phyloP scores from a whole-genome alignment of 2,329 filamentous ascomycete genomes.

The Teratosphaeria zuluensis region DNA sequence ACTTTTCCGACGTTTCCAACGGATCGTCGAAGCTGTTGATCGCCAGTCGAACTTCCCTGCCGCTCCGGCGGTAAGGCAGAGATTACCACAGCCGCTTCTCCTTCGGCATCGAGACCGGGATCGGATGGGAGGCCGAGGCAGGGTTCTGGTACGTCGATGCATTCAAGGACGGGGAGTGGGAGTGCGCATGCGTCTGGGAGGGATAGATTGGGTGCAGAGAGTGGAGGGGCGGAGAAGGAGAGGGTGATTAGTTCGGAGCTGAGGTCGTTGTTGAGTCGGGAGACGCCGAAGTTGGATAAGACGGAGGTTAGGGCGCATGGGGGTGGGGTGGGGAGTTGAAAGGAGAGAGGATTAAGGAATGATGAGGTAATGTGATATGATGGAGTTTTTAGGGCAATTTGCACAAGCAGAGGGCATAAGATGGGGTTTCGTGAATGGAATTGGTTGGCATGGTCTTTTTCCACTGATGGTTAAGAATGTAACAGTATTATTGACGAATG shows the following conservation, averaged over 20 bases:
- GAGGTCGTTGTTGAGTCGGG: slow-evolving; percentile 49
- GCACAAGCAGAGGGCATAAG: neutral
- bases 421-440: neutral
- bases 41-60: slow-evolving; percentile 78
- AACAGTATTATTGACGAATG: neutral
- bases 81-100: slow-evolving; percentile 31
- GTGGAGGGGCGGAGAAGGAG: slow-evolving; percentile 25
- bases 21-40: slow-evolving; percentile 82
- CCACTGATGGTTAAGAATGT: neutral
- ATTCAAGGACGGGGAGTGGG: slow-evolving; percentile 1
- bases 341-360: neutral
- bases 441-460: neutral
- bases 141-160: neutral
- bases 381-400: neutral
- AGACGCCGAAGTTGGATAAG: slow-evolving; percentile 44
- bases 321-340: slow-evolving; percentile 28
- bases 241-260: slow-evolving; percentile 56
- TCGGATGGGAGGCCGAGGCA: slow-evolving; percentile 11
- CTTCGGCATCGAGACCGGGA: slow-evolving; percentile 10
- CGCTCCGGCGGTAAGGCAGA: slow-evolving; percentile 38
- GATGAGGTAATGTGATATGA: neutral
- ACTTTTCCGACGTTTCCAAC: slow-evolving; percentile 78
- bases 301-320: slow-evolving; percentile 37
- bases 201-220: slow-evolving; percentile 26
- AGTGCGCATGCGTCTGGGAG: slow-evolving; percentile 28